Base-by-base conservation (phyloP, 345 rosid genomes). In the Arabis alpina region DNA sequence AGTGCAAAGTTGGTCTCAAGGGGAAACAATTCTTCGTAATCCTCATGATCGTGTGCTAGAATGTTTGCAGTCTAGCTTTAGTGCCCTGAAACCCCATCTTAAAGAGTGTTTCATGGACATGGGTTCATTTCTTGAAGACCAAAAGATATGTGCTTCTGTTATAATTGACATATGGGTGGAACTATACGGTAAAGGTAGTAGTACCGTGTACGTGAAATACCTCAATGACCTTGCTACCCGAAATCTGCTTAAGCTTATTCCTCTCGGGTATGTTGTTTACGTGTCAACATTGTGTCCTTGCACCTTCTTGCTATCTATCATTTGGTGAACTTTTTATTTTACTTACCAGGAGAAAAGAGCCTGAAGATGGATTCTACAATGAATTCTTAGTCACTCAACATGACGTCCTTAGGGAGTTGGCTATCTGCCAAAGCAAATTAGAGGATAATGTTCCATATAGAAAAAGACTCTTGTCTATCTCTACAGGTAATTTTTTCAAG, bases 111-210 rank as follows among this genome's bases (percentile, higher is more conserved):
- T 73, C 79, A 54, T 82, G 75, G 93, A 85, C 61, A 65, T 87
- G 19, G 81, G 87, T 10, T 80, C 61, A 27, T 89, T 89, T 70
- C 83, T 83, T 4, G 88, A 87, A 67, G 96, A 79, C 68, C 84
- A 76, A 40, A 63, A 41, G 72, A 80, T 80, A 53, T 82, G 86
- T 27, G 78, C 81, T 13, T 53, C 79, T 2, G 48, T 81, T 8
- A 81, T 89, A 3, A 58, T 75, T 43, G 88, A 87, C 65, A 78
- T 85, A 74, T 87, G 87, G 87, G 54, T 45, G 36, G 93, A 80
- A 75, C 62, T 77, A 68, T 70, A 85, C 25, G 23, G 79, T 50
- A 36, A 57, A 3, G 64, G 65, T 45, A 77, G 58, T 71, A 74
- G 40, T 36, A 36, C 3, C 61, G n/a, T 36, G 59, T 75, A 32